These are phyloP conservation scores for Cladosporium sp. DNA, from an alignment of 2,329 filamentous ascomycete genomes.

Conservation along the genomic window DNA sequence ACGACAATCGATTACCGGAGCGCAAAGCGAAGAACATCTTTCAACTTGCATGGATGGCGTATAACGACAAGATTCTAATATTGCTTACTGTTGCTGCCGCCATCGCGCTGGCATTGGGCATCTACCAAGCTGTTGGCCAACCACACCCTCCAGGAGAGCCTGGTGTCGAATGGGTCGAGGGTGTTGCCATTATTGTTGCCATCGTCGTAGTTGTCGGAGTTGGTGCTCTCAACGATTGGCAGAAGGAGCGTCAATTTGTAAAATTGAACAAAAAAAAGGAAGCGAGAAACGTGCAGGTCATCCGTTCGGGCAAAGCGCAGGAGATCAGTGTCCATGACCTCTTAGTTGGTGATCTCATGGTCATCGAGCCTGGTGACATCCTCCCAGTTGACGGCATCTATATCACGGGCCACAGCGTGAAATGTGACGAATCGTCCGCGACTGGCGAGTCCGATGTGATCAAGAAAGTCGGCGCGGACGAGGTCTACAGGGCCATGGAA, in stretches of 20 bases:
- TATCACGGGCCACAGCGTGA: constrained; percentile 63
- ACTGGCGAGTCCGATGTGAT: constrained; percentile 73
- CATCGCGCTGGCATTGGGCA: constrained; percentile 70
- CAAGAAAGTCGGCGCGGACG: constrained; percentile 61
- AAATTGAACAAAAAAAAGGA: constrained; percentile 79
- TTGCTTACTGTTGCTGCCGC: constrained; percentile 65
- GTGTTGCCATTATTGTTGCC: constrained; percentile 72
- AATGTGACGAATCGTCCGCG: constrained; percentile 70
- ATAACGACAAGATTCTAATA: constrained; percentile 77
- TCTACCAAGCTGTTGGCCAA: constrained; percentile 60
- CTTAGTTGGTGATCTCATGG: constrained; percentile 69
- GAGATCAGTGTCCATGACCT: constrained; percentile 69
- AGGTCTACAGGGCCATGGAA: constrained; percentile 63
- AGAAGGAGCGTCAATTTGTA: constrained; percentile 76
- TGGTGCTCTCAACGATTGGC: constrained; percentile 76
- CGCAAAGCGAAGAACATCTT: constrained; percentile 67
- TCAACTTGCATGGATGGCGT: constrained; percentile 73
- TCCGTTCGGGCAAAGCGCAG: constrained; percentile 67
- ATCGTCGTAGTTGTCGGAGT: constrained; percentile 73
- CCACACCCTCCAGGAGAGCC: constrained; percentile 51
- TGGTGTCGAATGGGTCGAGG: constrained; percentile 75
- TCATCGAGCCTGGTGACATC: constrained; percentile 69
- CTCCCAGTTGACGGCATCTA: constrained; percentile 69
- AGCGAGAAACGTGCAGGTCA: constrained; percentile 67
- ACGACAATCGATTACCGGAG: constrained; percentile 65